Conservation (phyloP, 352 stramenopile genomes). For the Phytopythium mirpurense region DNA sequence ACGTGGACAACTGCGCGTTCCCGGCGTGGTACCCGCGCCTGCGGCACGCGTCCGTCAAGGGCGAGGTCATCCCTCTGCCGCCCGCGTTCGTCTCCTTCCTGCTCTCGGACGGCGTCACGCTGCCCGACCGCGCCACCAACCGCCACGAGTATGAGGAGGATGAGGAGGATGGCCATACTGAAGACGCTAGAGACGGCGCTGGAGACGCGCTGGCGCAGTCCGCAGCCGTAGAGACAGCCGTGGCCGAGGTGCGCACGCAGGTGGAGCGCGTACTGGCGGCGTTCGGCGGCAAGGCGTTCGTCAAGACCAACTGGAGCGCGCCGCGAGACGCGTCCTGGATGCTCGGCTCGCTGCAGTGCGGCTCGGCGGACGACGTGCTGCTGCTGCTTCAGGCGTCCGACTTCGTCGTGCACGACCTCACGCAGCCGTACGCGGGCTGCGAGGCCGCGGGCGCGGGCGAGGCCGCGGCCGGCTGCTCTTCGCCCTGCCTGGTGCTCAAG, state of each 20-base stretch:
- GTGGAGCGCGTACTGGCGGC: conserved; percentile 60
- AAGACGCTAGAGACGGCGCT: conserved; percentile 16
- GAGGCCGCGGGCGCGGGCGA: not conserved
- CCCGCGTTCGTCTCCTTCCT: conserved; percentile 53
- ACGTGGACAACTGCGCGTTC: conserved; percentile 83
- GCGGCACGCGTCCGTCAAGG: conserved; percentile 58
- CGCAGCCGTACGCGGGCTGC: conserved; percentile 74
- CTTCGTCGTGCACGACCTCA: conserved; percentile 91
- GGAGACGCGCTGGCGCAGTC: conserved; percentile 17
- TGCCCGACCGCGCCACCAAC: conserved; percentile 14
- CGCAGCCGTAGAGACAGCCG: conserved; percentile 17
- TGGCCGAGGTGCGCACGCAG: conserved; percentile 33
- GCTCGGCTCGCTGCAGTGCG: conserved; percentile 71
- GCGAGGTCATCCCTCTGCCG: conserved; percentile 44
- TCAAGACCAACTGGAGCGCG: conserved; percentile 94
- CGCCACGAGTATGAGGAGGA: conserved; percentile 1
- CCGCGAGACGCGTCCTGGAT: conserved; percentile 94
- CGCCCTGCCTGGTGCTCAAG: conserved; percentile 85
- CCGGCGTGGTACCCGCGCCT: conserved; percentile 60
- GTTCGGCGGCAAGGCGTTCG: conserved; percentile 69
- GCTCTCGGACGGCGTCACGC: conserved; percentile 60
- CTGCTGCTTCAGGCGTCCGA: conserved; percentile 79
- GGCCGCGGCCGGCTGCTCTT: conserved; percentile 3
- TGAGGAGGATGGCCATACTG: conserved; percentile 15
- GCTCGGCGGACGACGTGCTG: conserved; percentile 79